Evolutionary conservation across 2,329 filamentous ascomycete genomes (phyloP), one percentile per base, ranked within the genome.

Genomic region (Trichoderma semiorbis): DNA sequence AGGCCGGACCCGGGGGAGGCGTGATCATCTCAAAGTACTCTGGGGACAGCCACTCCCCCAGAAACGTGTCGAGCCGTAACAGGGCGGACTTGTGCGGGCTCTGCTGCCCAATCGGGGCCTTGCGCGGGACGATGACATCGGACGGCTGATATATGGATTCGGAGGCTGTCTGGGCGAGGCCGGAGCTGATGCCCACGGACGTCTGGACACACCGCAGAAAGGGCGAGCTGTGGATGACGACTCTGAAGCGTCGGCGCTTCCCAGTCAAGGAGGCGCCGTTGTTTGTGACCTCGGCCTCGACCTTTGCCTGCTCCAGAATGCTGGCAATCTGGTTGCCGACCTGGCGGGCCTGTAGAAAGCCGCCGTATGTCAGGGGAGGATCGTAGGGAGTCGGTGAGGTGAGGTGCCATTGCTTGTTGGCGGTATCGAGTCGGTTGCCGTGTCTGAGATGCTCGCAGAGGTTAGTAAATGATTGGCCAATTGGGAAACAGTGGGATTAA

Each of bases 381-480:
- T 99, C 95, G 85, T 98, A 99, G 2, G 96, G 96, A 7, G 94
- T 95, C 1, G 95, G 93, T 7, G 96, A 97, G 34, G 93, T 92
- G 69, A 97, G 87, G 81, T 98, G 94, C 96, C 96, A 99, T 81
- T 93, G 90, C 80, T 95, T 94, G 85, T 99, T 95, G 74, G 95
- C 94, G 70, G 94, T 94, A 81, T 99, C 96, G 72, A 99, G 91
- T 76, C 96, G 92, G 77, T 95, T 93, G 78, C 96, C 96, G 82
- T 99, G 96, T 82, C 96, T 91, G 72, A n/a, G 34, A 62, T 32
- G 47, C 16, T 50, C 28, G 7, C 32, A 5, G 30, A 62, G 26
- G 53, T 72, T 62, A 70, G 71, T 12, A 34, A 32, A 53, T n/a
- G 26, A 53, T 21, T 68, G 36, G 34, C 18, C 63, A 26, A 53